A percentile compares a stretch with the other conserved stretches of the same genome.
These are phyloP conservation scores for Scedosporium apiospermum DNA, from an alignment of 2,329 filamentous ascomycete genomes.

Conservation along the genomic window DNA sequence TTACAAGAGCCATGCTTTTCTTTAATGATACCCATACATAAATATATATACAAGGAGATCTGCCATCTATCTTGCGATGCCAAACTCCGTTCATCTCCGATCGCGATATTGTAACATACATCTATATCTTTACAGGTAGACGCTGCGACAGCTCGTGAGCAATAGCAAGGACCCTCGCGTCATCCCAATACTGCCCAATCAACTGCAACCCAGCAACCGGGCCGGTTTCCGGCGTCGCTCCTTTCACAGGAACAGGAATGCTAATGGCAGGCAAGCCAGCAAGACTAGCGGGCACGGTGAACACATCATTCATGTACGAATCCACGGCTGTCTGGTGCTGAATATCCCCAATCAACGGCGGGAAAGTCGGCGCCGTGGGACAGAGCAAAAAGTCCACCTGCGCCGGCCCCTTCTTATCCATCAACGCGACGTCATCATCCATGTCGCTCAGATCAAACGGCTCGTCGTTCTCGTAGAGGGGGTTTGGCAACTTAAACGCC, in stretches of 20 bases:
- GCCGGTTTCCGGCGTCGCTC: constrained; percentile 19
- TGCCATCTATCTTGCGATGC: background rate
- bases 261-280: constrained; percentile 85
- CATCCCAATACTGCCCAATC: constrained; percentile 74
- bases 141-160: constrained; percentile 36
- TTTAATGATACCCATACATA: constrained; percentile 5
- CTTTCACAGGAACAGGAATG: constrained; percentile 43
- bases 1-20: background rate
- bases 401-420: constrained; percentile 46
- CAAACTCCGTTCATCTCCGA: background rate
- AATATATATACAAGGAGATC: constrained; percentile 2
- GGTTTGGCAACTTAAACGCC: constrained; percentile 63
- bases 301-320: constrained; percentile 85
- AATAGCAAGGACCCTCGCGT: constrained; percentile 50
- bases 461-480: constrained; percentile 39
- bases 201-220: constrained; percentile 55
- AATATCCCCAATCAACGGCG: constrained; percentile 56
- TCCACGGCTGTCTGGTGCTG: constrained; percentile 50
- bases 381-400: constrained; percentile 80
- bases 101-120: background rate
- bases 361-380: constrained; percentile 72
- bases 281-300: constrained; percentile 89
- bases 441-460: constrained; percentile 53
- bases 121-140: constrained; percentile 10
- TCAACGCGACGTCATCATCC: constrained; percentile 38